These are phyloP conservation scores for Elymus sibiricus DNA, from an alignment of 176 grass and related monocot genomes.

Conservation along the genomic window DNA sequence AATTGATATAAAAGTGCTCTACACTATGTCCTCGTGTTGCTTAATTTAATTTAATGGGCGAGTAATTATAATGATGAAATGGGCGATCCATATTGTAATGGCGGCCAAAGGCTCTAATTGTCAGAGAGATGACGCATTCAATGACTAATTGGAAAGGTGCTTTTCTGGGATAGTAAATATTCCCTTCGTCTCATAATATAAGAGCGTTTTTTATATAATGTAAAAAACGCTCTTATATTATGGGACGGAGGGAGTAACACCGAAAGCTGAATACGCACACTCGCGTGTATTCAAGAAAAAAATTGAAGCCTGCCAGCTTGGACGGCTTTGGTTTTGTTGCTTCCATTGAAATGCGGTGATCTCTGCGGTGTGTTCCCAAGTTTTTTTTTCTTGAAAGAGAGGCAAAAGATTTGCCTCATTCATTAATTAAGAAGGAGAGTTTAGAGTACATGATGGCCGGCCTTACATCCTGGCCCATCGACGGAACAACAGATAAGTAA, in stretches of 20 bases:
- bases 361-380: background rate
- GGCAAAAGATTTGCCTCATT: too few species aligned
- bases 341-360: slow-evolving; percentile 17
- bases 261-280: slow-evolving; percentile 6
- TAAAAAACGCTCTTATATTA: too few species aligned
- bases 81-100: slow-evolving; percentile 15
- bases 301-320: slow-evolving; percentile 40
- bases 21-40: slow-evolving; percentile 5
- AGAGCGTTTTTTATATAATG: too few species aligned
- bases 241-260: too few species aligned
- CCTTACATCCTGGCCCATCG: too few species aligned
- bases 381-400: too few species aligned
- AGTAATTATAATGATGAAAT: slow-evolving; percentile 4
- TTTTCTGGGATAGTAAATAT: background rate
- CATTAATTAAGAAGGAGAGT: too few species aligned
- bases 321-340: slow-evolving; percentile 25
- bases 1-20: background rate
- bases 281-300: too few species aligned
- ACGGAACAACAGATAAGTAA: too few species aligned
- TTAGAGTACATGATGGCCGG: too few species aligned
- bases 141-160: slow-evolving; percentile 12
- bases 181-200: too few species aligned
- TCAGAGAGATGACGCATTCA: slow-evolving; percentile 4
- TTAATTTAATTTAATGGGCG: slow-evolving; percentile 25
- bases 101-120: slow-evolving; percentile 28